Evolutionary conservation across 1,284 basidiomycete species (phyloP).

Genomic region (Malassezia equina): DNA sequence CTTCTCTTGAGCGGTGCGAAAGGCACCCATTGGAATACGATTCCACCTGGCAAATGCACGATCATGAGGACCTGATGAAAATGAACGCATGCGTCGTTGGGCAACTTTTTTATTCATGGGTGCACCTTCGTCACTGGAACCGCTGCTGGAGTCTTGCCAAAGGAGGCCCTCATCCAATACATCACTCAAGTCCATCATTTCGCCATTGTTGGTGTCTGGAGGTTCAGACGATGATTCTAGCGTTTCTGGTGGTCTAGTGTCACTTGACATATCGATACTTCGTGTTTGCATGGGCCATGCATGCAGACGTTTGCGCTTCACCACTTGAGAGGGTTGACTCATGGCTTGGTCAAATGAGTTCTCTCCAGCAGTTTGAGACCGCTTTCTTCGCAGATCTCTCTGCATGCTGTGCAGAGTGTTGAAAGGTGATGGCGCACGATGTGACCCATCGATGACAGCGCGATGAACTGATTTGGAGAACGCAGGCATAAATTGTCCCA

Average conservation of each 20-base stretch:
- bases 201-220: conserved; percentile 2
- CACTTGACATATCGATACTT: neutral
- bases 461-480: conserved; percentile 40
- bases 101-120: conserved; percentile 16
- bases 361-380: conserved; percentile 20
- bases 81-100: conserved; percentile 16
- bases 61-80: neutral
- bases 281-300: neutral
- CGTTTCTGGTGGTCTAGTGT: neutral
- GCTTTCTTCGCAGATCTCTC: conserved; percentile 29
- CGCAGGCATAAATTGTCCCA: conserved; percentile 42
- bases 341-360: conserved; percentile 19
- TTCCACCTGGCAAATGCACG: conserved; percentile 40
- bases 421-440: conserved; percentile 42
- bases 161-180: conserved; percentile 40
- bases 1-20: conserved; percentile 34
- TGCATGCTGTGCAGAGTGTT: conserved; percentile 28
- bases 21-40: conserved; percentile 44
- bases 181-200: conserved; percentile 42
- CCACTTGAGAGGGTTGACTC: neutral
- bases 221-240: conserved; percentile 29
- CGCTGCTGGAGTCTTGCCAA: conserved; percentile 20
- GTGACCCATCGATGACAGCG: conserved; percentile 44
- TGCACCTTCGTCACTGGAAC: conserved; percentile 15
- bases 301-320: conserved; percentile 19